These are phyloP conservation scores for Rhodotorula toruloides DNA, from an alignment of 768 basidiomycete species.

Conservation along the genomic window DNA sequence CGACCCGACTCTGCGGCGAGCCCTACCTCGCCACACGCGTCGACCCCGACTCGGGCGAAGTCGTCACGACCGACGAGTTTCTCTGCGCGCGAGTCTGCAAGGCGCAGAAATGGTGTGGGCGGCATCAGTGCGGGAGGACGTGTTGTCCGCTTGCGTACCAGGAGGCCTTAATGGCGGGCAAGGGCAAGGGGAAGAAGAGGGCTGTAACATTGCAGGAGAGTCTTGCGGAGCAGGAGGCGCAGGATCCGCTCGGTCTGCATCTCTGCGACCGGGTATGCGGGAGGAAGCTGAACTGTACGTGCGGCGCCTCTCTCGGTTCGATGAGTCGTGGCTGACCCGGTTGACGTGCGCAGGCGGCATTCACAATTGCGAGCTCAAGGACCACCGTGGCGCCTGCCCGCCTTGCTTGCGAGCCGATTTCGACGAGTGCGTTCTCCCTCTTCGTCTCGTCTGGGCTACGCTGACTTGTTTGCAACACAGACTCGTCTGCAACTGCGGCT, in stretches of 20 bases:
- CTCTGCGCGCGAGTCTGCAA: conserved; percentile 74
- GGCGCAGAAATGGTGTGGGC: conserved; percentile 73
- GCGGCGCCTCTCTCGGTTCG: conserved; percentile 7
- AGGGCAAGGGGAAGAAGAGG: conserved; percentile 58
- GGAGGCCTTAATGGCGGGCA: conserved; percentile 56
- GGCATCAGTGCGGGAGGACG: conserved; percentile 73
- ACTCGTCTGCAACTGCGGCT: conserved; percentile 74
- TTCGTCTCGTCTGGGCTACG: neutral
- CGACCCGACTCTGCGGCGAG: conserved; percentile 56
- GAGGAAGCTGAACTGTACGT: conserved; percentile 44
- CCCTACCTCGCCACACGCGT: conserved; percentile 36
- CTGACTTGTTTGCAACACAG: conserved; percentile 43
- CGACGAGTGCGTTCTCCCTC: conserved; percentile 62
- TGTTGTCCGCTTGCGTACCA: conserved; percentile 81
- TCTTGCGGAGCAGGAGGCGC: conserved; percentile 50
- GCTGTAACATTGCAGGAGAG: conserved; percentile 40
- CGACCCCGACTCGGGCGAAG: conserved; percentile 16
- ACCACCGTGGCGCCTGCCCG: conserved; percentile 64
- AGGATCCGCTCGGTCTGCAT: conserved; percentile 50
- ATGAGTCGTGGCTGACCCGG: neutral
- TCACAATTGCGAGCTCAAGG: conserved; percentile 66
- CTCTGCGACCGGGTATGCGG: conserved; percentile 40
- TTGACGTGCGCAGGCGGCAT: conserved; percentile 12
- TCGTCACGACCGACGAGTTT: conserved; percentile 54
- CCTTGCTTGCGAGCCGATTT: conserved; percentile 82